Conservation (phyloP, 805 yeast species). For the Starmerella sp. region DNA sequence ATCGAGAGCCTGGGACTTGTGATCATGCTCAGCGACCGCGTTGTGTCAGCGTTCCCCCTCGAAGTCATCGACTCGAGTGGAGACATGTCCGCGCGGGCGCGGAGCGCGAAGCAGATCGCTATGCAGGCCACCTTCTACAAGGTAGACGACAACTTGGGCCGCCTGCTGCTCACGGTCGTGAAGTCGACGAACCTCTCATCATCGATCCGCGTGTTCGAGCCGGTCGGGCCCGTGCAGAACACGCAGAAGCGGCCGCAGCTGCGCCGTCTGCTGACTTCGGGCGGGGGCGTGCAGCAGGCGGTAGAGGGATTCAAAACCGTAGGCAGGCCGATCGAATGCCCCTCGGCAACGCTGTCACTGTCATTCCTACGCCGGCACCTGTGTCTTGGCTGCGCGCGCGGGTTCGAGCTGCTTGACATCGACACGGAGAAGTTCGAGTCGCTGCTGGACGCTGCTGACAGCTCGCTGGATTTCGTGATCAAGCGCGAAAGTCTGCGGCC, state of each 20-base stretch:
- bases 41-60: constrained; percentile 63
- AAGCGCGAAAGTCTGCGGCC: constrained; percentile 77
- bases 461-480: constrained; percentile 87
- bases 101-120: constrained; percentile 63
- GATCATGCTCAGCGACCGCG: constrained; percentile 71
- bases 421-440: constrained; percentile 79
- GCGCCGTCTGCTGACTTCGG: constrained; percentile 30
- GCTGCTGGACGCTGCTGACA: constrained; percentile 93
- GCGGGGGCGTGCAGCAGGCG: constrained; percentile 29
- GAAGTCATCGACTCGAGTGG: constrained; percentile 37
- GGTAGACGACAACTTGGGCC: constrained; percentile 85
- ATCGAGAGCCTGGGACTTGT: constrained; percentile 82
- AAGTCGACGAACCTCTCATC: constrained; percentile 68
- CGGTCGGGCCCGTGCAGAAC: constrained; percentile 41
- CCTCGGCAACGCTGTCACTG: constrained; percentile 82
- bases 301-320: constrained; percentile 53
- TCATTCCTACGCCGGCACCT: constrained; percentile 79
- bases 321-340: constrained; percentile 62
- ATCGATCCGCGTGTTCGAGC: constrained; percentile 73
- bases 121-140: constrained; percentile 85
- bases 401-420: constrained; percentile 86
- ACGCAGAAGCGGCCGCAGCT: constrained; percentile 32
- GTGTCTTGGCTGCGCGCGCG: constrained; percentile 92
- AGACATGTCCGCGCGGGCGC: constrained; percentile 35
- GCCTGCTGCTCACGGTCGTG: constrained; percentile 80